phyloP scores from a whole-genome alignment of 2,329 filamentous ascomycete species.

The Nannizziopsis arthrosporioides region DNA sequence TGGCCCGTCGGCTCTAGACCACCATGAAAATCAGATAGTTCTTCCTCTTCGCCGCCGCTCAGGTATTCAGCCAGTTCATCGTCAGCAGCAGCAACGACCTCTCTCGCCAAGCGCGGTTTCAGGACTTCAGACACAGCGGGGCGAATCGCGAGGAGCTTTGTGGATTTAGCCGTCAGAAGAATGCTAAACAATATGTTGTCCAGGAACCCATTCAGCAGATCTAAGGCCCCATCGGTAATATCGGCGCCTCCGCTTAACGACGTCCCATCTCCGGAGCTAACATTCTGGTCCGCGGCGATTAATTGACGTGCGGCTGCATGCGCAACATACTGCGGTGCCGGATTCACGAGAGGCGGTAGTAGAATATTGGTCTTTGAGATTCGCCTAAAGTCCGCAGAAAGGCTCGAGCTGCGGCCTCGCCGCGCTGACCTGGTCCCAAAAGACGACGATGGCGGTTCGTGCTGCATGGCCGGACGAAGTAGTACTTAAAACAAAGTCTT shows the following conservation, averaged over 20 bases:
- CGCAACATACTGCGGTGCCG: slow-evolving; percentile 77
- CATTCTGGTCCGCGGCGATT: slow-evolving; percentile 76
- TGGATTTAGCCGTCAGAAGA: slow-evolving; percentile 67
- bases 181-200: slow-evolving; percentile 90
- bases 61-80: slow-evolving; percentile 82
- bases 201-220: slow-evolving; percentile 78
- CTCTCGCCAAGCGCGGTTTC: slow-evolving; percentile 76
- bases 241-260: slow-evolving; percentile 50
- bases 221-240: slow-evolving; percentile 61
- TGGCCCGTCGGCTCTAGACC: slow-evolving; percentile 43
- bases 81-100: slow-evolving; percentile 70
- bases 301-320: slow-evolving; percentile 80
- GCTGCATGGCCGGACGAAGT: slow-evolving; percentile 10
- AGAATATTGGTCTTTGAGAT: slow-evolving; percentile 35
- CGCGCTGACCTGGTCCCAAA: slow-evolving; percentile 8
- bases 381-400: slow-evolving; percentile 28
- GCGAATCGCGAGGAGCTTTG: slow-evolving; percentile 60
- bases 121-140: slow-evolving; percentile 77
- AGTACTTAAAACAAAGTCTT: not conserved
- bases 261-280: slow-evolving; percentile 47
- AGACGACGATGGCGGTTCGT: slow-evolving; percentile 4
- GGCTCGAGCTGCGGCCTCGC: slow-evolving; percentile 27
- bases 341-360: slow-evolving; percentile 59
- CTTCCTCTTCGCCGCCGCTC: slow-evolving; percentile 64
- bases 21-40: slow-evolving; percentile 43